These are phyloP conservation scores for Penicillium subrubescens DNA, from an alignment of 495 filamentous ascomycete species.

Conservation along the genomic window DNA sequence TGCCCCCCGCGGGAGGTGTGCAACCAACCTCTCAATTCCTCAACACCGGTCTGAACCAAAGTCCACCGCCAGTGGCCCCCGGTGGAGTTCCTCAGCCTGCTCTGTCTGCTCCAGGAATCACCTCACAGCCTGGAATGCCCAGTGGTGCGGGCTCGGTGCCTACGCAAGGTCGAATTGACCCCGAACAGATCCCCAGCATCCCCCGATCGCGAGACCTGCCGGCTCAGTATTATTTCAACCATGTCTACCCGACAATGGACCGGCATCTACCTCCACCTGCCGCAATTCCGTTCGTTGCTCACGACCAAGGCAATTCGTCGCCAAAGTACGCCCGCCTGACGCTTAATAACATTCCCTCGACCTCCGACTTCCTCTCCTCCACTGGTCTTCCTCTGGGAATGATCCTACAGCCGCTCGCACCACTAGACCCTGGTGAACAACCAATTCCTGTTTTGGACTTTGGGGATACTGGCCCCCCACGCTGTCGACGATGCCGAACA, in stretches of 20 bases:
- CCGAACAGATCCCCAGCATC: conserved; percentile 92
- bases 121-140: conserved; percentile 54
- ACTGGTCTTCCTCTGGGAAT: conserved; percentile 87
- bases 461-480: conserved; percentile 85
- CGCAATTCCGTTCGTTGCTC: conserved; percentile 85
- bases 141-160: conserved; percentile 47
- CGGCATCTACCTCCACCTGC: conserved; percentile 87
- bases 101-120: conserved; percentile 54
- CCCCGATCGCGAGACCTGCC: conserved; percentile 80
- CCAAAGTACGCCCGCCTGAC: conserved; percentile 92
- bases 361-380: conserved; percentile 73
- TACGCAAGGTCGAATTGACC: conserved; percentile 78
- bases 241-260: conserved; percentile 94
- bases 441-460: conserved; percentile 94
- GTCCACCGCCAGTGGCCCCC: conserved; percentile 52
- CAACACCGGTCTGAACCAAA: conserved; percentile 64
- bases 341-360: conserved; percentile 86
- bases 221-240: conserved; percentile 79
- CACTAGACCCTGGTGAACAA: conserved; percentile 79
- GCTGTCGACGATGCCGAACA: conserved; percentile 89
- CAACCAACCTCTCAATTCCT: conserved; percentile 67
- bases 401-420: conserved; percentile 85
- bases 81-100: conserved; percentile 51
- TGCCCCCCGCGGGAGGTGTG: conserved; percentile 54
- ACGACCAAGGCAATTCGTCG: conserved; percentile 95